phyloP scores from a whole-genome alignment of 192 early-diverging fungal genomes.

The Coemansia sp. region DNA sequence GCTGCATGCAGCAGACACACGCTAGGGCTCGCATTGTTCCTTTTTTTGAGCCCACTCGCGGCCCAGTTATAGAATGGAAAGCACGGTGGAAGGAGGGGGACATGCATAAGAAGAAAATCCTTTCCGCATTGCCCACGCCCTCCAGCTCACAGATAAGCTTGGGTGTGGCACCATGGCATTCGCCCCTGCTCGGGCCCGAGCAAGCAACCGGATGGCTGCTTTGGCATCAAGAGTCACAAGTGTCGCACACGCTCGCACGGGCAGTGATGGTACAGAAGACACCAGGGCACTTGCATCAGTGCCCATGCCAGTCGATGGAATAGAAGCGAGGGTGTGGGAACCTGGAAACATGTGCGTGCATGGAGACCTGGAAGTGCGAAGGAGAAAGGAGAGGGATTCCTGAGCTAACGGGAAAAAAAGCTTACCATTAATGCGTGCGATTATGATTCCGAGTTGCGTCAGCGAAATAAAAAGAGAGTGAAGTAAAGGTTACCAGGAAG shows the following conservation, averaged over 20 bases:
- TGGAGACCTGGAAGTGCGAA: not conserved
- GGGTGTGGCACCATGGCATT: not conserved
- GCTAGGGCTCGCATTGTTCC: not conserved
- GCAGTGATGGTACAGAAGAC: not conserved
- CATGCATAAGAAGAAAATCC: not conserved
- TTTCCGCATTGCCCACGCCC: conserved; percentile 2
- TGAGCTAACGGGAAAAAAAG: not conserved
- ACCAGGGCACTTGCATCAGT: not conserved
- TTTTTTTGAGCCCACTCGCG: not conserved
- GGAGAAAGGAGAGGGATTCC: not conserved
- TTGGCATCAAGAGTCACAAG: not conserved
- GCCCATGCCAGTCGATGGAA: not conserved
- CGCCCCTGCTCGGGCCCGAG: not conserved
- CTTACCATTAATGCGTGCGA: conserved; percentile 8
- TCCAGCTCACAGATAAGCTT: not conserved
- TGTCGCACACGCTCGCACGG: not conserved
- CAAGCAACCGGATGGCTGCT: conserved; percentile 2
- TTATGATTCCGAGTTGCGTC: conserved; percentile 9
- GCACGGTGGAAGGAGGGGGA: not conserved
- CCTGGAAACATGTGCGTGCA: conserved; percentile 6
- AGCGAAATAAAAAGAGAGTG: not conserved
- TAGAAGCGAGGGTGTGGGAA: not conserved
- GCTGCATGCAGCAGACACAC: conserved; percentile 4
- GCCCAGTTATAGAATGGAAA: not conserved
- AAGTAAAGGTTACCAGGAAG: not conserved